A percentile compares a stretch with the other conserved stretches of the same genome.
These are phyloP conservation scores for Penicillium brevicompactum DNA, from an alignment of 2,329 filamentous ascomycete species.

Conservation along the genomic window DNA sequence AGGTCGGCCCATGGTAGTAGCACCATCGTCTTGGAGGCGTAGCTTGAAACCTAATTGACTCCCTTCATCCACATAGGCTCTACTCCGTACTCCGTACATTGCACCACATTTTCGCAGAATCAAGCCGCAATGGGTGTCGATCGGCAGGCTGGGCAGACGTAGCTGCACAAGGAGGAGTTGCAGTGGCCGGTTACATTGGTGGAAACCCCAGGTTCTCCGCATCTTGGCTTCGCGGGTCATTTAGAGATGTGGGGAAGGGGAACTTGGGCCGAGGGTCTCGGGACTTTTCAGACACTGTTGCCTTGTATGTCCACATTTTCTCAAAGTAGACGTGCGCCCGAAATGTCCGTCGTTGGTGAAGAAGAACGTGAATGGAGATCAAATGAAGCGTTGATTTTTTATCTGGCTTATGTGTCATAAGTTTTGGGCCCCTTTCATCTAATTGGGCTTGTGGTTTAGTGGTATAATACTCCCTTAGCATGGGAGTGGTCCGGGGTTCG, in stretches of 20 bases:
- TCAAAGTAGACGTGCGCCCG: background rate
- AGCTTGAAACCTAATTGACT: background rate
- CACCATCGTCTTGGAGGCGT: background rate
- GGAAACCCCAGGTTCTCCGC: conserved; percentile 1
- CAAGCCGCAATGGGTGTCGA: background rate
- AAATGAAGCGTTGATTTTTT: no score
- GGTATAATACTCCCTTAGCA: conserved; percentile 52
- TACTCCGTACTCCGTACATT: no score
- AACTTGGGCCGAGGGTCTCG: background rate
- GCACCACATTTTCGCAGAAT: background rate
- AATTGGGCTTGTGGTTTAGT: conserved; percentile 45
- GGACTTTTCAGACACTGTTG: background rate
- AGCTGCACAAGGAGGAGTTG: background rate
- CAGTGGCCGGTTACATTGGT: background rate
- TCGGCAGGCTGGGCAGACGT: background rate
- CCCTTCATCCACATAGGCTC: background rate
- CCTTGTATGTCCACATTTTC: background rate
- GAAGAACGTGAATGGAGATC: no score
- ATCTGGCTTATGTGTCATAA: background rate
- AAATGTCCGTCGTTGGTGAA: no score
- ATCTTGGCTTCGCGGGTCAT: background rate
- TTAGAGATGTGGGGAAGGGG: background rate
- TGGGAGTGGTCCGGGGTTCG: conserved; percentile 52
- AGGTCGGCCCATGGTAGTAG: background rate
- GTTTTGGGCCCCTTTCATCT: background rate